Evolutionary conservation across 2,329 filamentous ascomycete genomes (phyloP), one percentile per base, ranked within the genome.

Genomic region (Chrysoporthe austroafricana): DNA sequence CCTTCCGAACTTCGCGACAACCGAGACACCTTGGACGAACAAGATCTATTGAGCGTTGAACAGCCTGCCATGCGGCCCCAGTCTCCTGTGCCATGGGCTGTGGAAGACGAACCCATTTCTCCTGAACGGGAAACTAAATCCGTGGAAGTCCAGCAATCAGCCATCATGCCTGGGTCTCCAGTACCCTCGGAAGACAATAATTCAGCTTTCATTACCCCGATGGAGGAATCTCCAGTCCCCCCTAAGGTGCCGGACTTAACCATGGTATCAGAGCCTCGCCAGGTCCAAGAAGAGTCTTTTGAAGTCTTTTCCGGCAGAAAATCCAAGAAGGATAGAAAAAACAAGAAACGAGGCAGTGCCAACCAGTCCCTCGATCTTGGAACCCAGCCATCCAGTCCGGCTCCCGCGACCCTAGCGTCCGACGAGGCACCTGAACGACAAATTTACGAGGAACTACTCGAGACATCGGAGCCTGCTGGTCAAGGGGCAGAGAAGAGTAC

Each of bases 281-380:
- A 69, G 4, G n/a, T 18, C 34, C 57, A 60, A 3, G 34, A 61
- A 26, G 39, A 56, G 21, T 52, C 60, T 1, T 39, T 66, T 4
- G 63, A 63, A 3, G 32, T 39, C 43, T 9, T 52, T 3, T 44
- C 34, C 7, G n/a, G 13, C 39, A 61, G 32, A 39, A 57, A 68
- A 42, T 61, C 62, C 9, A 60, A 64, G 50, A 50, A 70, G 21
- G 66, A 64, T 16, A 62, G 42, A 42, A 56, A 66, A 48, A 50
- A 52, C 5, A 36, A 76, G 73, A 69, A 68, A 73, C 71, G 60
- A 32, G 21, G 14, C 39, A 56, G 52, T 14, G 42, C 50, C 58
- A 52, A 48, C 57, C 70, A 69, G 48, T 70, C 65, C 21, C 65
- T 69, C 52, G 61, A 63, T 11, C 18, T 44, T n/a, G 67, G 69